Conservation (phyloP, 2,329 filamentous ascomycete species). For the Dactylonectria estremocensis region DNA sequence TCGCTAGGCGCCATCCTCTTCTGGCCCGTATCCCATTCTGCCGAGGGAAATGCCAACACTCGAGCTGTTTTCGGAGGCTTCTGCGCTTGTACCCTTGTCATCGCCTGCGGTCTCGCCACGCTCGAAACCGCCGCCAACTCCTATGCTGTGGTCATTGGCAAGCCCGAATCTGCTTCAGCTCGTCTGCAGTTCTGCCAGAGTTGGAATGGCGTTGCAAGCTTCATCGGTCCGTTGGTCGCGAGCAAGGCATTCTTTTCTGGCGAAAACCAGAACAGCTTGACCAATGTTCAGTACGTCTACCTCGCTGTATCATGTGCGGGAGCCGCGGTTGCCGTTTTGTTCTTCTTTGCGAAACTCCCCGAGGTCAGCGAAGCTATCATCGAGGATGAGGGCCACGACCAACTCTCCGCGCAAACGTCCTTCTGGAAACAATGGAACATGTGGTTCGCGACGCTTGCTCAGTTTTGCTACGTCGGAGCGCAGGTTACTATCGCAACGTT, state of each 20-base stretch:
- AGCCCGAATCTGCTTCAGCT: conserved; percentile 22
- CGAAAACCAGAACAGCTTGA: conserved; percentile 68
- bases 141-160: conserved; percentile 70
- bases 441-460: conserved; percentile 82
- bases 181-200: conserved; percentile 76
- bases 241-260: conserved; percentile 81
- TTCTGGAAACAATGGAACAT: conserved; percentile 81
- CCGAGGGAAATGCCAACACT: conserved; percentile 39
- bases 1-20: conserved; percentile 70
- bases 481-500: conserved; percentile 77
- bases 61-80: conserved; percentile 76
- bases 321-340: conserved; percentile 73
- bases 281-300: conserved; percentile 83
- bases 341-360: conserved; percentile 78
- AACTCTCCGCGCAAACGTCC: conserved; percentile 71
- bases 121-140: conserved; percentile 85
- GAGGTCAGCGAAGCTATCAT: conserved; percentile 73
- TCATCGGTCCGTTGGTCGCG: conserved; percentile 80
- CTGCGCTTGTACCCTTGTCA: conserved; percentile 80
- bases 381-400: conserved; percentile 60
- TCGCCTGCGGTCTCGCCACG: conserved; percentile 80
- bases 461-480: conserved; percentile 85
- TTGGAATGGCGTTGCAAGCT: conserved; percentile 82
- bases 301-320: conserved; percentile 80
- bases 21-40: conserved; percentile 70